Evolutionary conservation across 768 basidiomycete species (phyloP).

Genomic region (Kwoniella europaea): DNA sequence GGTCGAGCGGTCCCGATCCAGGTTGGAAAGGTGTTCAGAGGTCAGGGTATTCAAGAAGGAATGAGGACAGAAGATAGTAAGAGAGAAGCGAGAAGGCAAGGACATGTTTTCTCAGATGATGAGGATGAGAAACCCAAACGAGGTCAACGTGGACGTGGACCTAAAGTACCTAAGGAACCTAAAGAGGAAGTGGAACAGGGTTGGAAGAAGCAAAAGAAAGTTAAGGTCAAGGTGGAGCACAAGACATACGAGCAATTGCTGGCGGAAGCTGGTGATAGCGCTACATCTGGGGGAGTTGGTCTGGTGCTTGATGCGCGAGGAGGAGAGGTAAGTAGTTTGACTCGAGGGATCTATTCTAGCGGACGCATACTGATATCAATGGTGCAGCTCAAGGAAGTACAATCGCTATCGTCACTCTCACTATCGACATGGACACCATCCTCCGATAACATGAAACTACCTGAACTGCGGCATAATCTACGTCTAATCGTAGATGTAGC

Average conservation of each 20-base stretch:
- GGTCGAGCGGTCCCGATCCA: constrained; percentile 56
- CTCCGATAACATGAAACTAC: constrained; percentile 82
- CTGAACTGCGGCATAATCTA: constrained; percentile 96
- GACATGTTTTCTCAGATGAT: constrained; percentile 51
- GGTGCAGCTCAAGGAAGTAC: constrained; percentile 79
- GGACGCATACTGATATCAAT: not conserved
- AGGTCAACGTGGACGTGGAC: constrained; percentile 30
- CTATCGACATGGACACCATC: constrained; percentile 78
- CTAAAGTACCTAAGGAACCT: constrained; percentile 45
- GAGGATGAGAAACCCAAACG: constrained; percentile 50
- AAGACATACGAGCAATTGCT: constrained; percentile 97
- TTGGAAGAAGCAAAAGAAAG: constrained; percentile 80
- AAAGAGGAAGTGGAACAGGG: constrained; percentile 68
- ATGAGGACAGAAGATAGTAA: constrained; percentile 57
- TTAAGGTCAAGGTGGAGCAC: constrained; percentile 83
- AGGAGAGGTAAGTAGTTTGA: constrained; percentile 70
- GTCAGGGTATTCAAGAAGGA: constrained; percentile 54
- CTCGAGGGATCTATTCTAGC: not conserved
- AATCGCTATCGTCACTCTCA: constrained; percentile 80
- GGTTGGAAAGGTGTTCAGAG: constrained; percentile 45
- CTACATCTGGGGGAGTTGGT: constrained; percentile 66
- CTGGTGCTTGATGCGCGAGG: constrained; percentile 94
- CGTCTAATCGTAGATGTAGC: constrained; percentile 82
- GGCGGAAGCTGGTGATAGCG: constrained; percentile 74
- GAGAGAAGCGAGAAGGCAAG: constrained; percentile 54